phyloP scores from a whole-genome alignment of 2,329 filamentous ascomycete species.

The Paramyrothecium roridum region DNA sequence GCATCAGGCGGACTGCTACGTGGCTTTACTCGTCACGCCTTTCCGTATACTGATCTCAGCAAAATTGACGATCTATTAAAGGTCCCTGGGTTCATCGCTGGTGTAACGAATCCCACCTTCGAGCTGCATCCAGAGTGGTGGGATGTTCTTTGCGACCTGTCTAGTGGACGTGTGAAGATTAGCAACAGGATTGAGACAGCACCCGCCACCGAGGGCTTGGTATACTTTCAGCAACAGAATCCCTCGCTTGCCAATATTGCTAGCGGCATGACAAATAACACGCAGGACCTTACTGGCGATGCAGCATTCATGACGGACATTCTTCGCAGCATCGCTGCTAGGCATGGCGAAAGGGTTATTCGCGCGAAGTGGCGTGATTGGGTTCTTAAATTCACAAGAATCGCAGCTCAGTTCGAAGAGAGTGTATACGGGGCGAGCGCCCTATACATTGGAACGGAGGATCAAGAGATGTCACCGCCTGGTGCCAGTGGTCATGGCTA shows the following conservation, averaged over 20 bases:
- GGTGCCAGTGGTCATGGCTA: constrained; percentile 82
- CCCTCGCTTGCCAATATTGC: constrained; percentile 50
- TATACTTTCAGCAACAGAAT: constrained; percentile 84
- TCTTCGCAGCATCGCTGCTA: constrained; percentile 74
- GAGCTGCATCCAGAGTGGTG: constrained; percentile 96
- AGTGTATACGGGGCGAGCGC: constrained; percentile 91
- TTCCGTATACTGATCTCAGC: constrained; percentile 95
- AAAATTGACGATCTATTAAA: constrained; percentile 96
- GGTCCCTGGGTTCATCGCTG: constrained; percentile 95
- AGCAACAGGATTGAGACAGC: constrained; percentile 82
- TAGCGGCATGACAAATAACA: constrained; percentile 35
- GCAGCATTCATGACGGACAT: constrained; percentile 86
- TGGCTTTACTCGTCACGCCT: constrained; percentile 93
- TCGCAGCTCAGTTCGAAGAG: constrained; percentile 93
- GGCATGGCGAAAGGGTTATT: constrained; percentile 86
- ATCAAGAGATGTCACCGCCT: constrained; percentile 56
- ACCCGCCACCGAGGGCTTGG: constrained; percentile 76
- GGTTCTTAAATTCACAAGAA: constrained; percentile 89
- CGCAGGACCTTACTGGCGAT: constrained; percentile 77
- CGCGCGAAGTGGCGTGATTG: constrained; percentile 91
- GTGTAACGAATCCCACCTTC: constrained; percentile 96
- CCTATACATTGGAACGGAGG: constrained; percentile 78
- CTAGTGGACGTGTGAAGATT: constrained; percentile 91
- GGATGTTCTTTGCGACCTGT: constrained; percentile 92
- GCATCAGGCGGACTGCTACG: constrained; percentile 88